These are phyloP conservation scores for Halteria grandinella DNA, from an alignment of 73 alveolate genomes.

Conservation along the genomic window DNA sequence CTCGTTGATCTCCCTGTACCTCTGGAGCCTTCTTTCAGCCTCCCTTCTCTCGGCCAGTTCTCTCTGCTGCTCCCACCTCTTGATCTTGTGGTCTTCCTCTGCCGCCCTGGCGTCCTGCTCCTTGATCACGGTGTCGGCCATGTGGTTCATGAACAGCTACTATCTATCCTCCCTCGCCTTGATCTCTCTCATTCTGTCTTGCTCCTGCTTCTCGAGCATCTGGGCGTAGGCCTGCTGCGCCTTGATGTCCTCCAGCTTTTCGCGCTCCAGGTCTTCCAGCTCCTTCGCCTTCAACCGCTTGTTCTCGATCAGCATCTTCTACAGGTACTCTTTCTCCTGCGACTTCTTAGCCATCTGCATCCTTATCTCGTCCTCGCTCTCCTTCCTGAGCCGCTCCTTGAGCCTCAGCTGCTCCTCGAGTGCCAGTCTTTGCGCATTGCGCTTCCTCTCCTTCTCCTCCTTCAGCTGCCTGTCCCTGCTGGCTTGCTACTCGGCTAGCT, in stretches of 20 bases:
- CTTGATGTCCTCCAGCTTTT: slow-evolving; percentile 30
- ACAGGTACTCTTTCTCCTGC: slow-evolving; percentile 14
- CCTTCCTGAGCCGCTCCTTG: no score
- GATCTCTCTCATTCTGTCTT: slow-evolving; percentile 58
- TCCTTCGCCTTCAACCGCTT: background rate
- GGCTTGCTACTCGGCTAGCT: background rate
- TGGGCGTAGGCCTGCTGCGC: slow-evolving; percentile 58
- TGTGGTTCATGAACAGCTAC: slow-evolving; percentile 57
- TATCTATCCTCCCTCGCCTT: slow-evolving; percentile 48
- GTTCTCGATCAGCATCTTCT: slow-evolving; percentile 12
- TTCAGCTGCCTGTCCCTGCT: slow-evolving; percentile 25
- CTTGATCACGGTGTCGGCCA: slow-evolving; percentile 68
- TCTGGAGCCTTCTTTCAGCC: background rate
- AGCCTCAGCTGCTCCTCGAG: background rate
- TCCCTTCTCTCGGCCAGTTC: slow-evolving; percentile 39
- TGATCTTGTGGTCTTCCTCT: slow-evolving; percentile 59
- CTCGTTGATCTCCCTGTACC: background rate
- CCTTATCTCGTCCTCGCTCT: background rate
- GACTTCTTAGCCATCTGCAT: slow-evolving; percentile 1
- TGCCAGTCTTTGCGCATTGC: background rate
- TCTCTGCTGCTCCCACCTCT: slow-evolving; percentile 28
- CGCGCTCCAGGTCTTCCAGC: background rate
- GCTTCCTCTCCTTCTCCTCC: slow-evolving; percentile 14
- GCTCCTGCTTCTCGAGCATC: slow-evolving; percentile 66
- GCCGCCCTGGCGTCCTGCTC: slow-evolving; percentile 30